Evolutionary conservation across 768 basidiomycete species (phyloP).

Genomic region (Lentinula detonsa): DNA sequence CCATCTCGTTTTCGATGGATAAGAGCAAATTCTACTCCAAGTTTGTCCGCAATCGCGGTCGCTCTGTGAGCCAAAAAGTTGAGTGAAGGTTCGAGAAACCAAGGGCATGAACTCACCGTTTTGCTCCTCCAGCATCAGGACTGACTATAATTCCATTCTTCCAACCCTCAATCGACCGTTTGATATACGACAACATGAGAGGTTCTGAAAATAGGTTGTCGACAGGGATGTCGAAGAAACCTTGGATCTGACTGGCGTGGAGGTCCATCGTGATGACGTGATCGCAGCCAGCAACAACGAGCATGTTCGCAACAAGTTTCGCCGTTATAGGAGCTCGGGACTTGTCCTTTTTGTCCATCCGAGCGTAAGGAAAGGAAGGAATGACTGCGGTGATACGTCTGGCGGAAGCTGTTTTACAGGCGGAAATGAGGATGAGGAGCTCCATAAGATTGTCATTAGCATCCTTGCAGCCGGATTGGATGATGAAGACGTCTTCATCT

Average conservation of each 20-base stretch:
- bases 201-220: constrained; percentile 98
- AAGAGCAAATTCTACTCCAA: constrained; percentile 91
- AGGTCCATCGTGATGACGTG: constrained; percentile 99
- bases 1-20: constrained; percentile 88
- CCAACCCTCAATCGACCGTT: constrained; percentile 82
- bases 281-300: constrained; percentile 94
- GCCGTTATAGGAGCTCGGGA: constrained; percentile 95
- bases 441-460: constrained; percentile 99
- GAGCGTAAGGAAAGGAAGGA: constrained; percentile 94
- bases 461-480: constrained; percentile 85
- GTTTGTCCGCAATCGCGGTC: constrained; percentile 92
- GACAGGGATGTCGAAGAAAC: constrained; percentile 98
- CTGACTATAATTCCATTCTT: constrained; percentile 86
- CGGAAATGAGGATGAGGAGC: constrained; percentile 96
- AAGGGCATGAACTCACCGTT: constrained; percentile 58
- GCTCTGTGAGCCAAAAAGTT: constrained; percentile 46
- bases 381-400: constrained; percentile 95
- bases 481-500: constrained; percentile 98
- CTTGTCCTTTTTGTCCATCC: constrained; percentile 99
- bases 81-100: neutral
- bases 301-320: constrained; percentile 97
- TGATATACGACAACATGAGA: constrained; percentile 90
- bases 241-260: constrained; percentile 96
- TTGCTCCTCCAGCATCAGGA: constrained; percentile 98
- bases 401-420: constrained; percentile 95